These are phyloP conservation scores for Tarenaya hassleriana DNA, from an alignment of 345 rosid genomes.

Conservation along the genomic window DNA sequence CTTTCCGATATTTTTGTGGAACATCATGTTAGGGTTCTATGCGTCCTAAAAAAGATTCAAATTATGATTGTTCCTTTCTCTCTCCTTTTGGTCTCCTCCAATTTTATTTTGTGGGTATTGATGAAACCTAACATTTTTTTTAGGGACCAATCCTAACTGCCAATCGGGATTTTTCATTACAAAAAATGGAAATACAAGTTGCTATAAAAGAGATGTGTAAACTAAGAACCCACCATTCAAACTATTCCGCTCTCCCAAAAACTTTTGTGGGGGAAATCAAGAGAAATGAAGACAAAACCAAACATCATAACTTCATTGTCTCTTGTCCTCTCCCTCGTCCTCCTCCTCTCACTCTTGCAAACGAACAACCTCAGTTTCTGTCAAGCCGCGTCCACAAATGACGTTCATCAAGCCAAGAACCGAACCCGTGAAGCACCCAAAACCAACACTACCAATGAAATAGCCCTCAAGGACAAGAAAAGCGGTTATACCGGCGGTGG, in stretches of 20 bases:
- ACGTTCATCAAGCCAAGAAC: slow-evolving; percentile 19
- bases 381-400: slow-evolving; percentile 15
- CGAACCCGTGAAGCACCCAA: not conserved
- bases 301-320: slow-evolving; percentile 21
- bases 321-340: slow-evolving; percentile 15
- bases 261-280: slow-evolving; percentile 11
- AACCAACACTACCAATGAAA: slow-evolving; percentile 18
- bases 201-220: slow-evolving; percentile 23
- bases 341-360: slow-evolving; percentile 17
- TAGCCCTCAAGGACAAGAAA: slow-evolving; percentile 23
- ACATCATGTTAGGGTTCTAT: slow-evolving; percentile 3
- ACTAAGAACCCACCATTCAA: slow-evolving; percentile 19
- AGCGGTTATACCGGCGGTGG: slow-evolving; percentile 30
- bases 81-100: not conserved
- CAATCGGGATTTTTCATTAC: slow-evolving; percentile 8
- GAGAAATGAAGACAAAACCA: not conserved
- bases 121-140: slow-evolving; percentile 4
- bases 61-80: slow-evolving; percentile 1
- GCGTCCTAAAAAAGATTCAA: slow-evolving; percentile 2
- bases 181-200: not conserved
- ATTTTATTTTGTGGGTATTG: not conserved
- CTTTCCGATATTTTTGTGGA: too few species aligned
- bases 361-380: slow-evolving; percentile 20
- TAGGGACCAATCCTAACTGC: slow-evolving; percentile 23
- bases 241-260: not conserved